Base-by-base conservation (phyloP, 371 early-diverging fungal genomes). In the Rhizopus stolonifer region DNA sequence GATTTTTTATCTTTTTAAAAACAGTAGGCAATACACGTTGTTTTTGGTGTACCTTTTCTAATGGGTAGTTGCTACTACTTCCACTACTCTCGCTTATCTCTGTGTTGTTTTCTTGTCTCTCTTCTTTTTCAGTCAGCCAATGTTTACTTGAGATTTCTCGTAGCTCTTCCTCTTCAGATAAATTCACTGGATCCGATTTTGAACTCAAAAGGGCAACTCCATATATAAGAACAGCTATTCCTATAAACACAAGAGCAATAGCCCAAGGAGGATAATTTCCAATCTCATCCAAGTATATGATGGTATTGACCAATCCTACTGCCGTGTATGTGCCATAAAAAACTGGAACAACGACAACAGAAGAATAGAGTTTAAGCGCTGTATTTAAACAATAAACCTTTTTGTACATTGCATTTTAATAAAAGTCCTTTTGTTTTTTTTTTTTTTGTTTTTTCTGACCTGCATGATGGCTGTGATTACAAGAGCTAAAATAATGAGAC, bases 371-470 rank as follows among this genome's bases (percentile, higher is more conserved):
- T 51, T 84, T 85, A 1, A 87, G 60, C 9, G 80, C 88, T 10
- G 80, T 79, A 61, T 85, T 87, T 21, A 87, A 61, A 50, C 88
- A 87, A 51, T 83, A 85, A 24, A 87, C 80, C 81, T 83, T n/a
- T n/a, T n/a, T n/a, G n/a, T n/a, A 61, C 11, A 38, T 32, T 10
- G 1, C 31, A 4, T 4, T 29, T 29, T 29, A 7, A 29, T 4
- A 29, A 36, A 8, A 36, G 15, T 15, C 3, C n/a, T n/a, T 11
- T 1, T 34, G 11, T n/a, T n/a, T 14, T 36, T 8, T 1, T 36
- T n/a, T 14, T n/a, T 36, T 36, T 36, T 8, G 5, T n/a, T 19
- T 11, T 9, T 19, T n/a, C 26, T 50, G 58, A 80, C 84, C 72
- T 86, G 87, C 21, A 83, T 46, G n/a, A 84, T 58, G 7, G 85